Percentiles rank a stretch among this genome's conserved stretches.
phyloP scores from a whole-genome alignment of 2,329 filamentous ascomycete species.

The Fusarium torulosum region DNA sequence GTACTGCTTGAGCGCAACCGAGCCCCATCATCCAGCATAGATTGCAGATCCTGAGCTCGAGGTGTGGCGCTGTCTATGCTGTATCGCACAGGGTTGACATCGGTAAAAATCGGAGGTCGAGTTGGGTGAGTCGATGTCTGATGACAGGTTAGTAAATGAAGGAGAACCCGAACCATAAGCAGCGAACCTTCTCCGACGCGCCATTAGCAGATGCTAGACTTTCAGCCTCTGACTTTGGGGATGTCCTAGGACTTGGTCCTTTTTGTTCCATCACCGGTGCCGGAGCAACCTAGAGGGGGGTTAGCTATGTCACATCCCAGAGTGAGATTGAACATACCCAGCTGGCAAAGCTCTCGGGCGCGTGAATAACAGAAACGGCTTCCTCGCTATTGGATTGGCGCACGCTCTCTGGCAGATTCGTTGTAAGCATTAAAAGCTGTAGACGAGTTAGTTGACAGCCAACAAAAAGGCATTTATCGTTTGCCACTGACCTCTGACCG shows the following conservation, averaged over 20 bases:
- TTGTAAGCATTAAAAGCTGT: slow-evolving; percentile 66
- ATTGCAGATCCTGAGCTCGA: slow-evolving; percentile 83
- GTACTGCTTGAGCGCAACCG: slow-evolving; percentile 74
- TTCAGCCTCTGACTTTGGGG: slow-evolving; percentile 56
- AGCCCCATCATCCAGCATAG: slow-evolving; percentile 70
- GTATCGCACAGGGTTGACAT: slow-evolving; percentile 75
- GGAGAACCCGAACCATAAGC: background rate
- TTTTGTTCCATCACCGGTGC: slow-evolving; percentile 49
- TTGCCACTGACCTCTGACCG: slow-evolving; percentile 50
- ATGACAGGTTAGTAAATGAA: slow-evolving; percentile 17
- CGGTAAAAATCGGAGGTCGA: slow-evolving; percentile 80
- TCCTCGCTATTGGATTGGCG: slow-evolving; percentile 76
- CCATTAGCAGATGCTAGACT: slow-evolving; percentile 46
- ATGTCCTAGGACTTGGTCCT: slow-evolving; percentile 53
- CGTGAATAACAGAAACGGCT: slow-evolving; percentile 91
- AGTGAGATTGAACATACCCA: slow-evolving; percentile 70
- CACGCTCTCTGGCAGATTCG: slow-evolving; percentile 68
- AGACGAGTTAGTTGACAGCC: slow-evolving; percentile 30
- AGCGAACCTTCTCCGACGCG: slow-evolving; percentile 44
- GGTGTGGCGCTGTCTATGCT: slow-evolving; percentile 80
- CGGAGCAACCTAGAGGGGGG: slow-evolving; percentile 55
- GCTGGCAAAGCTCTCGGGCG: slow-evolving; percentile 82
- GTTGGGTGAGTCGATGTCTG: slow-evolving; percentile 56
- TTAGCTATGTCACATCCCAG: slow-evolving; percentile 36
- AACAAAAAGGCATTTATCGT: background rate